These are phyloP conservation scores for Xylariales sp. DNA, from an alignment of 2,329 filamentous ascomycete genomes.

Conservation along the genomic window DNA sequence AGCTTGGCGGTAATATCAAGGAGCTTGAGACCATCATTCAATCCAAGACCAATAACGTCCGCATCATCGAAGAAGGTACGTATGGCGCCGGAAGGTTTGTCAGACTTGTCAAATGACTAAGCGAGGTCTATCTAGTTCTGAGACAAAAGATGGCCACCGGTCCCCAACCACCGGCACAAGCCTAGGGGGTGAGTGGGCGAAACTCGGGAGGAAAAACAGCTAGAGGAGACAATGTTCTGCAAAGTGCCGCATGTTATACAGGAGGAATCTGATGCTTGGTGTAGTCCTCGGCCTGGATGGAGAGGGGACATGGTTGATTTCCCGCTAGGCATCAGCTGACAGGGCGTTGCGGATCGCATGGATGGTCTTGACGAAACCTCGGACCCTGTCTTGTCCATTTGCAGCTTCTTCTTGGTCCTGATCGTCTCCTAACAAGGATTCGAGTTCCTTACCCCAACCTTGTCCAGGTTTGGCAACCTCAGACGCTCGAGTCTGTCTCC, in stretches of 20 bases:
- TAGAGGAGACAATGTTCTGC: neutral
- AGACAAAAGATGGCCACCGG: slow-evolving; percentile 37
- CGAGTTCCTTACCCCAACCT: slow-evolving; percentile 22
- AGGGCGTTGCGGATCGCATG: slow-evolving; percentile 9
- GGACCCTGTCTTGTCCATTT: slow-evolving; percentile 3
- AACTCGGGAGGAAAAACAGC: neutral
- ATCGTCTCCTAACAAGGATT: slow-evolving; percentile 16
- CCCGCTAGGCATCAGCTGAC: neutral
- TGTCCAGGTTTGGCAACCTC: slow-evolving; percentile 5
- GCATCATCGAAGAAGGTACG: slow-evolving; percentile 81
- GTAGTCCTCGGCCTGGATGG: neutral
- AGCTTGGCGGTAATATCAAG: slow-evolving; percentile 48
- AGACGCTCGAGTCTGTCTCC: slow-evolving; percentile 21
- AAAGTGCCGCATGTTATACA: neutral
- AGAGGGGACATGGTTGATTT: neutral
- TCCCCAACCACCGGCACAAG: slow-evolving; percentile 14
- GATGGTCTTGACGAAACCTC: slow-evolving; percentile 9
- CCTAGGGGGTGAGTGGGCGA: neutral
- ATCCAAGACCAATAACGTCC: slow-evolving; percentile 76
- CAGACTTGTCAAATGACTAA: neutral
- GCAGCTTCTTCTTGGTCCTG: neutral
- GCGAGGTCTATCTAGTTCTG: slow-evolving; percentile 27
- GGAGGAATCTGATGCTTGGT: neutral
- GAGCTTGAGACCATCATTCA: slow-evolving; percentile 55
- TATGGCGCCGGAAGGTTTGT: neutral